phyloP scores from a whole-genome alignment of 805 yeast genomes.

The Candida boleticola region DNA sequence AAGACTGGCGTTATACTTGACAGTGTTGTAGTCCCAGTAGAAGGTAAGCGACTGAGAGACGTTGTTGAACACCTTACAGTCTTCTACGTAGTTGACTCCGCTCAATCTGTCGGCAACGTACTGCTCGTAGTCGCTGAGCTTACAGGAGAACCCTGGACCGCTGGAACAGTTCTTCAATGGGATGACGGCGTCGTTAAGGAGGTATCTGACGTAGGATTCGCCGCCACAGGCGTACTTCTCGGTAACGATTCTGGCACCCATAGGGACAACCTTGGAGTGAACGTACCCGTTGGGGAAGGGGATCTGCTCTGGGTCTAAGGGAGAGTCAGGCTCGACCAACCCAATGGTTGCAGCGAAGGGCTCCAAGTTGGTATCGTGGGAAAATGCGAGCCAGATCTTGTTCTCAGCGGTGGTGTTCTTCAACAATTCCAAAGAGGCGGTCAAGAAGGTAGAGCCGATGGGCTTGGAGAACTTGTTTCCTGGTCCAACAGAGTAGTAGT shows the following conservation, averaged over 20 bases:
- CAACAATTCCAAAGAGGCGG: conserved; percentile 20
- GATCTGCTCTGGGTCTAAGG: conserved; percentile 3
- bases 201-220: conserved; percentile 12
- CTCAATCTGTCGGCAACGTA: conserved; percentile 27
- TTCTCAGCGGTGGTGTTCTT: conserved; percentile 26
- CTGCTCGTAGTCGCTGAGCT: conserved; percentile 15
- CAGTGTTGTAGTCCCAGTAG: conserved; percentile 37
- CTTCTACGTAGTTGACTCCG: conserved; percentile 24
- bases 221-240: conserved; percentile 11
- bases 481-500: conserved; percentile 21
- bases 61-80: conserved; percentile 22
- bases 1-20: neutral
- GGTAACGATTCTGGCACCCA: conserved; percentile 11
- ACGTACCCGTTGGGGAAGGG: conserved; percentile 11
- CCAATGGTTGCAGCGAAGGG: conserved; percentile 22
- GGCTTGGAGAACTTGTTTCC: conserved; percentile 14
- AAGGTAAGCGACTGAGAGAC: conserved; percentile 25
- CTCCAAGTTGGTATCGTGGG: conserved; percentile 27
- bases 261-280: conserved; percentile 11
- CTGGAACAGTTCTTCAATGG: conserved; percentile 10
- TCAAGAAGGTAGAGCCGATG: conserved; percentile 19
- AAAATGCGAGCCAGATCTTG: conserved; percentile 21
- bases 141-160: conserved; percentile 14
- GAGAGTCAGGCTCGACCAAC: conserved; percentile 23
- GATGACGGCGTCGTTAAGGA: conserved; percentile 12